Evolutionary conservation across 495 filamentous ascomycete genomes (phyloP), one percentile per base, ranked within the genome.

Genomic region (Hypoxylon perforatum): DNA sequence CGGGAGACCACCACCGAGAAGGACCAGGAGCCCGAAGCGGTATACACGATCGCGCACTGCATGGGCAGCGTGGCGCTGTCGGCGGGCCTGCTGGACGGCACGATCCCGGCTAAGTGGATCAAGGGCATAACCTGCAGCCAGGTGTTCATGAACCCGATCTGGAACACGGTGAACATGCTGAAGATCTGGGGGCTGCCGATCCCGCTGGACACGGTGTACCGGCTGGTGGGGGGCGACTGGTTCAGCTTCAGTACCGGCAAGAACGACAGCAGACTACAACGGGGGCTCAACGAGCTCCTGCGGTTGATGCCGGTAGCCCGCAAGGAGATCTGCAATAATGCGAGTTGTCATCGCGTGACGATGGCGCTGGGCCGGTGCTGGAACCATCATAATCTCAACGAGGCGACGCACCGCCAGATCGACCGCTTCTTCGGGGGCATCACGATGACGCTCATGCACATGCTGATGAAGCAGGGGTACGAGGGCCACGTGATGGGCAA

Each of bases 41-140:
- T 87, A 44, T 91, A 92, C 73, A 84, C 84, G 9, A 78, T 91
- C 53, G 81, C 83, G 12, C 89, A 92, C 73, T 92, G 89, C 72
- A 86, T 86, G 77, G 89, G 89, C 46, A 82, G 84, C 15, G 84
- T 91, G 0, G 83, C 88, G 11, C 81, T 87, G 21, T 75, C 80
- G 0, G 77, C 80, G 30, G 89, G 87, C 36, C 76, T 92, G 0
- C 81, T 92, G 2, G 87, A 90, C 70, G 88, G 88, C 45, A 86
- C 83, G 0, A 87, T 91, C 61, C 81, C 84, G 3, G 49, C 80
- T 0, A 67, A 71, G 21, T 89, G 85, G 84, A 80, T 90, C 70
- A 73, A 76, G 36, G 89, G 89, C n/a, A 76, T 90, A 42, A 87
- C 85, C 0, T 84, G 82, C 61, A 86, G 81, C 35, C 84, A 88